Evolutionary conservation across 2,329 filamentous ascomycete species (phyloP), one percentile per base, ranked within the genome.

Genomic region (Bertia moriformis): DNA sequence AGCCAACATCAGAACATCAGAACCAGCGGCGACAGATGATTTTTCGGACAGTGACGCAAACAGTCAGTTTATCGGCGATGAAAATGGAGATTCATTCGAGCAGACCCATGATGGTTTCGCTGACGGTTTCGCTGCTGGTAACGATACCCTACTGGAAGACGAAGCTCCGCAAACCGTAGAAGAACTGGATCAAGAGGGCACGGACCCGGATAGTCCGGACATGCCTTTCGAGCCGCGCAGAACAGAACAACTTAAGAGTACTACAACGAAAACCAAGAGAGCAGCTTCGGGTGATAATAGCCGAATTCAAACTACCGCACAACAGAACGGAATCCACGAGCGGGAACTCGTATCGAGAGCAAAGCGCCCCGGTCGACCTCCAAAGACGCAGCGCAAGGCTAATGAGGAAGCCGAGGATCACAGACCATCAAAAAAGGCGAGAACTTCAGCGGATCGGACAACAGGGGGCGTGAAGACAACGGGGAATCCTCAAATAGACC

Each of bases 391-490:
- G 40, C 40, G 52, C 41, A 48, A 50, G 42, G 24, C 46, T 47
- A 42, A 53, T 50, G 41, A 59, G 39, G 45, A 53, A 36, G n/a
- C n/a, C n/a, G 46, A 56, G 4, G 56, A 63, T 32, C 43, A 65
- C 24, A 62, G 40, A 59, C 60, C 36, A 58, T 65, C 33, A 7
- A 35, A 35, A 15, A 35, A 35, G 17, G 7, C 32, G 32, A 35
- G 17, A 18, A 35, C 32, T 10, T 10, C 22, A 27, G 15, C 32
- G 10, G 15, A 35, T 12, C 10, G 17, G 32, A 17, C 32, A 10
- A 56, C 55, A 13, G 58, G 59, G n/a, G 18, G n/a, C 15, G 7
- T 14, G 36, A 66, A 71, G 48, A 61, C 58, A 12, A 63, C 67
- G n/a, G 40, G 42, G 30, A 44, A 46, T 40, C 46, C 45, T 3